Base-by-base conservation (phyloP, 371 early-diverging fungal genomes). In the Syncephalastrum racemosum region DNA sequence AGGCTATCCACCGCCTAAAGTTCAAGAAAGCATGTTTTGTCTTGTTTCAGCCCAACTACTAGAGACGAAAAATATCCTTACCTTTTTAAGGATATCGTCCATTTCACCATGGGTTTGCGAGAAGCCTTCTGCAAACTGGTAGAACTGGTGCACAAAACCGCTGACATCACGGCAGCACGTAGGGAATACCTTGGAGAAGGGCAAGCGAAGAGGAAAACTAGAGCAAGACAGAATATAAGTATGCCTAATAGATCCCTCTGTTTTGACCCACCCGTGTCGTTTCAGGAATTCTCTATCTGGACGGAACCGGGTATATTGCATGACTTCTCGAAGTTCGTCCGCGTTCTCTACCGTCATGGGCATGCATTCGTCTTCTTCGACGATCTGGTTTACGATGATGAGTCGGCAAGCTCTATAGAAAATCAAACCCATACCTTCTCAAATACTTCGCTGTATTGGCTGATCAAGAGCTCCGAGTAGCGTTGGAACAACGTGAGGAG, bases 1-100 rank as follows among this genome's bases (percentile, higher is more conserved):
- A 94, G 67, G 36, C 83, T 85, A 57, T 94, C 93, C 18, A 94
- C 75, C 14, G 89, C 85, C 86, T 90, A 68, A 5, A 42, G 24
- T 50, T 50, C 24, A 36, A 4, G 31, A 14, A 36, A 4, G 31
- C 13, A 25, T 27, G 25, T 14, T 3, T 41, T 31, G 27, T 5
- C 24, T 42, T 14, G 13, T 50, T 24, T 0, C n/a, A 27, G 36
- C 10, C 36, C 12, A 31, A 31, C 36, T 12, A 12, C 36, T 31
- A 10, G 10, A 24, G 24, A 3, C 15, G n/a, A 27, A 27, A 36
- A 15, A 12, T 44, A 8, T 27, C 2, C 39, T 13, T 58, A 85
- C 89, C 69, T 89, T 90, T 67, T 91, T 91, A 52, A 92, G 74
- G 48, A 93, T 80, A 58, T 93, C 93, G 65, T 92, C 93, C 87